A percentile compares a stretch with the other conserved stretches of the same genome.
Conservation (phyloP, 352 stramenopile species). For the Globisporangium irregulare region DNA sequence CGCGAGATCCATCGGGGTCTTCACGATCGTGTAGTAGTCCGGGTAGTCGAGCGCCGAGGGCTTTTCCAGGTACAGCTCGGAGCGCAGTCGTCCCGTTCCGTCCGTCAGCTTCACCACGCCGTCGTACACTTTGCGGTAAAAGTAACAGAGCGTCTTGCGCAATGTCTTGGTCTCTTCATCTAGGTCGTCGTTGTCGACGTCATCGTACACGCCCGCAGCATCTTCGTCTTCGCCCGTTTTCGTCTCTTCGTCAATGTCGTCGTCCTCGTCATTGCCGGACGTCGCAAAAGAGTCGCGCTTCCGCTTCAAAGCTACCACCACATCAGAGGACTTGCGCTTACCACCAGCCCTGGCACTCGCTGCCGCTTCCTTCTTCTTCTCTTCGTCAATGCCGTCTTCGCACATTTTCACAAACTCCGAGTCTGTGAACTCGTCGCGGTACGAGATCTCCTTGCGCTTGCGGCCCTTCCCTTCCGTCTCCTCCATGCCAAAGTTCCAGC, state of each 20-base stretch:
- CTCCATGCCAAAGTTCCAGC: conserved; percentile 63
- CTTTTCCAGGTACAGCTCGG: conserved; percentile 76
- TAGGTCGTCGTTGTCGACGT: conserved; percentile 32
- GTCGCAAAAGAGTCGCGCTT: conserved; percentile 20
- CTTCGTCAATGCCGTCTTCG: conserved; percentile 72
- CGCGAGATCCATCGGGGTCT: conserved; percentile 80
- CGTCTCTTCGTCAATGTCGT: conserved; percentile 14
- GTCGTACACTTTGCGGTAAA: conserved; percentile 84
- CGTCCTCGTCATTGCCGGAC: conserved; percentile 12
- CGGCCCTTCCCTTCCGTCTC: conserved; percentile 34
- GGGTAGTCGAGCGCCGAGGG: conserved; percentile 78
- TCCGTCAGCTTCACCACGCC: conserved; percentile 80
- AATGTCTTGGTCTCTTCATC: conserved; percentile 42
- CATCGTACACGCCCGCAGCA: conserved; percentile 16
- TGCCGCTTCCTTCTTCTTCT: conserved; percentile 21
- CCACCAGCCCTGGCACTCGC: neutral
- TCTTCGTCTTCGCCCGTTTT: conserved; percentile 13
- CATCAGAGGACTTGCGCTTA: conserved; percentile 21
- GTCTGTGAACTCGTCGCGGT: conserved; percentile 83
- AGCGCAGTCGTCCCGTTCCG: conserved; percentile 56
- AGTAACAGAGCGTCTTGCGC: conserved; percentile 76
- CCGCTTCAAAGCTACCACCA: conserved; percentile 31
- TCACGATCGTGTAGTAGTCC: conserved; percentile 90
- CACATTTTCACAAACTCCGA: conserved; percentile 88
- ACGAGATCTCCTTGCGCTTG: conserved; percentile 85